Evolutionary conservation across 345 rosid species (phyloP), one percentile per base, ranked within the genome.

Genomic region (Euphorbia peplus): DNA sequence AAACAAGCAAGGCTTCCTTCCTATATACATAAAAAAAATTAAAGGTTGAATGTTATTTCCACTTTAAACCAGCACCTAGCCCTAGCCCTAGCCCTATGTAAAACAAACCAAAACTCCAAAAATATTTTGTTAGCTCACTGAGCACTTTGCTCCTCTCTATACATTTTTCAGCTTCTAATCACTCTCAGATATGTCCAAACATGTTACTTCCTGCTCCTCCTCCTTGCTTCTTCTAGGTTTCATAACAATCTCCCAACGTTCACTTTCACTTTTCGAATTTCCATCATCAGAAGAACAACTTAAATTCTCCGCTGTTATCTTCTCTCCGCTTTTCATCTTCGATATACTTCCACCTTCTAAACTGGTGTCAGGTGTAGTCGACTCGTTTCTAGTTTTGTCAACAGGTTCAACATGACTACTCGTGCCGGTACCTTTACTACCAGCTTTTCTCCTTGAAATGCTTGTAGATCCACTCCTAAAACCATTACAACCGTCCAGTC

Each of bases 401-500:
- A 11, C 44, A n/a, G n/a, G n/a, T n/a, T n/a, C n/a, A 1, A 47
- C 4, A 51, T 10, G 14, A 19, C 22, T 39, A 44, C 42, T 47
- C 24, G 60, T 68, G 32, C 24, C 41, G 0, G 46, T 25, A 22
- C 56, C 51, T n/a, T 28, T 56, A 26, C 62, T 58, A 28, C 41
- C 41, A 6, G 67, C 62, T 37, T 66, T 76, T 9, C 37, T 22
- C 67, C 57, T 73, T 52, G 75, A 68, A 44, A 39, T 19, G 41
- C 54, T 57, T 19, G 48, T 63, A 18, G 42, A 62, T 25, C 69
- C 63, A 57, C 21, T 72, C 76, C 82, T 77, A 19, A 68, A 44
- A 52, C 44, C 68, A 63, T 66, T 30, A 24, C 8, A 12, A 41
- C 4, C 18, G 30, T 62, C 56, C 30, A 64, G 76, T 39, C 56